Percentiles rank a stretch among this genome's conserved stretches.
Evolutionary conservation across 169 alveolate species (phyloP).

Genomic region (Plasmodium blacklocki): DNA sequence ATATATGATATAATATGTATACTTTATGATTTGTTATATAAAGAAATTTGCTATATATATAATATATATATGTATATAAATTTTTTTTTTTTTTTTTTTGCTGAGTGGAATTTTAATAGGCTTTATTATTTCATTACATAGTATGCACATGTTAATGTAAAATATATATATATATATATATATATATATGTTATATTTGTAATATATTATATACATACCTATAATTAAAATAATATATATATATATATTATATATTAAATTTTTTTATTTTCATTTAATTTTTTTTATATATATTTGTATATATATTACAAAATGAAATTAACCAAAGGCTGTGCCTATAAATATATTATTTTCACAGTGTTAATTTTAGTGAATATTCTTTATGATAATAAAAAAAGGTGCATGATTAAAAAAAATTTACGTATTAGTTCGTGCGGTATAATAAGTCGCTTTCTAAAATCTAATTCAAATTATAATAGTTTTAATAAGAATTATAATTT

Average conservation of each 20-base stretch:
- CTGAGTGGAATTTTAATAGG: no score
- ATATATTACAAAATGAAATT: constrained; percentile 36
- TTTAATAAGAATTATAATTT: constrained; percentile 8
- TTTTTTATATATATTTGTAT: not conserved
- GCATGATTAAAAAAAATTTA: constrained; percentile 67
- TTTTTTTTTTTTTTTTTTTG: no score
- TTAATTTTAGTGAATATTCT: constrained; percentile 27
- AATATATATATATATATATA: constrained; percentile 7
- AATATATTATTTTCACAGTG: constrained; percentile 31
- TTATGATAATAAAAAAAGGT: constrained; percentile 32
- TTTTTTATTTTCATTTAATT: constrained; percentile 29
- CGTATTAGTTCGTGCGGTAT: constrained; percentile 48
- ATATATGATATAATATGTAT: no score
- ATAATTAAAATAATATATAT: no score
- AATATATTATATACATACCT: not conserved
- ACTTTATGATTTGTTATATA: no score
- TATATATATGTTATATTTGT: not conserved
- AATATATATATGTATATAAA: no score
- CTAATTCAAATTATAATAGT: constrained; percentile 20
- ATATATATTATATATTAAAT: no score
- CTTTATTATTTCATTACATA: no score
- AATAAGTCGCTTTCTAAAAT: constrained; percentile 45
- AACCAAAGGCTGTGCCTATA: constrained; percentile 1
- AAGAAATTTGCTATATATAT: no score
- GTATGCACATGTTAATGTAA: not conserved